These are phyloP conservation scores for Russula dissimulans DNA, from an alignment of 768 basidiomycete genomes.

Conservation along the genomic window DNA sequence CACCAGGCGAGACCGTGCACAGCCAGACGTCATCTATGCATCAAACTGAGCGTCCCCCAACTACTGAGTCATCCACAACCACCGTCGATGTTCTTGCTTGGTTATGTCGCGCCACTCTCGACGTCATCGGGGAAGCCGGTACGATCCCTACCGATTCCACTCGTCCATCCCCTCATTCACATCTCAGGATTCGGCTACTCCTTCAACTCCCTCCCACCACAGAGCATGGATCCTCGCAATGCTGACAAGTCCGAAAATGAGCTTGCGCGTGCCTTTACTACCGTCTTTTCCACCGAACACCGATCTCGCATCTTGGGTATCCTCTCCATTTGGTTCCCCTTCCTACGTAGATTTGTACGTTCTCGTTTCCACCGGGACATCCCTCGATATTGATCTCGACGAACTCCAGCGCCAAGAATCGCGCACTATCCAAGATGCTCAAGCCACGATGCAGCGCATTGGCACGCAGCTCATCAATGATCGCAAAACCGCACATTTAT, in stretches of 20 bases:
- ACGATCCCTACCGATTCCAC: conserved; percentile 1
- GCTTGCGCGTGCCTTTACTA: conserved; percentile 44
- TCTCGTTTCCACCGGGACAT: conserved; percentile 29
- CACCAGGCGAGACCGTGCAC: conserved; percentile 10
- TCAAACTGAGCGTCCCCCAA: conserved; percentile 5
- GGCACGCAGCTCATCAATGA: conserved; percentile 17
- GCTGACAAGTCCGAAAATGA: conserved; percentile 34
- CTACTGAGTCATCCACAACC: conserved; percentile 9
- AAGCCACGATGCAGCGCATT: conserved; percentile 14
- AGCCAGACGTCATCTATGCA: neutral
- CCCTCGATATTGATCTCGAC: neutral
- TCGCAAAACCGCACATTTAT: neutral
- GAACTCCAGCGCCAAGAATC: conserved; percentile 9
- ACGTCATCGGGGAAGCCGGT: conserved; percentile 70
- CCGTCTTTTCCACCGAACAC: conserved; percentile 45
- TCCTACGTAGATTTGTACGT: conserved; percentile 46
- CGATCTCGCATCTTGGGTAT: conserved; percentile 45
- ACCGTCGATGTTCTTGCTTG: conserved; percentile 52
- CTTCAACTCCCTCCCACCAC: conserved; percentile 42
- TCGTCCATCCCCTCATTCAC: neutral
- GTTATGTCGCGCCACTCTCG: conserved; percentile 61
- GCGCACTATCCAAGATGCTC: conserved; percentile 2
- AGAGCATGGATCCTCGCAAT: conserved; percentile 29
- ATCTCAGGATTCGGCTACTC: conserved; percentile 43
- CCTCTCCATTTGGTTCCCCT: conserved; percentile 49